Conservation (phyloP, 2,329 filamentous ascomycete species). For the Aspergillus cejpii region DNA sequence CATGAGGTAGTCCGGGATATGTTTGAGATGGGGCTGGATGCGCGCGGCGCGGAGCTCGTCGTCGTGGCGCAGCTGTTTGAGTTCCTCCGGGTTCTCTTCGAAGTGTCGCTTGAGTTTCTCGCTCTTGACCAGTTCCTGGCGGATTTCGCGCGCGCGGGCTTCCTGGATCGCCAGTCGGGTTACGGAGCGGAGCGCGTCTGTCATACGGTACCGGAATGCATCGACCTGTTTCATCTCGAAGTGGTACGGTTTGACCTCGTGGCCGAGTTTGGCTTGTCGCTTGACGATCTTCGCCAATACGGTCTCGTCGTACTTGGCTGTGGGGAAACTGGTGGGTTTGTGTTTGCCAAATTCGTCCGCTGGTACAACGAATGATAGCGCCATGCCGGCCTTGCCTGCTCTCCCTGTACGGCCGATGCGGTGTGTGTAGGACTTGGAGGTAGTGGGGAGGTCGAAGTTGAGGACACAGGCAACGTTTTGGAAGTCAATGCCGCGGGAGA, state of each 20-base stretch:
- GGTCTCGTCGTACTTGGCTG: constrained; percentile 75
- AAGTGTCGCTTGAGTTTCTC: constrained; percentile 94
- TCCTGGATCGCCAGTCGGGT: constrained; percentile 86
- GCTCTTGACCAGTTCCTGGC: constrained; percentile 83
- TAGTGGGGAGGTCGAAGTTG: constrained; percentile 90
- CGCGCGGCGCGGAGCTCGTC: constrained; percentile 75
- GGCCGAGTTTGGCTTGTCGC: constrained; percentile 69
- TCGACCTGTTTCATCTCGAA: constrained; percentile 95
- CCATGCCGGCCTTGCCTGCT: constrained; percentile 86
- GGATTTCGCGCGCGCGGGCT: constrained; percentile 78
- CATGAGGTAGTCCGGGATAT: constrained; percentile 89
- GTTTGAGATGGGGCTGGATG: constrained; percentile 82
- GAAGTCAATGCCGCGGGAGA: constrained; percentile 96
- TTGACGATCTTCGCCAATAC: constrained; percentile 72
- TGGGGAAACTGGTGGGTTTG: constrained; percentile 70
- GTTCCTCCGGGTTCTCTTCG: constrained; percentile 88
- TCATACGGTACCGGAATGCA: constrained; percentile 89
- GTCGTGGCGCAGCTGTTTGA: constrained; percentile 83
- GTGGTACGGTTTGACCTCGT: constrained; percentile 80
- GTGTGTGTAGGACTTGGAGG: constrained; percentile 91
- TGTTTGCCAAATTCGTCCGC: constrained; percentile 78
- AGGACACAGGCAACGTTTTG: constrained; percentile 89
- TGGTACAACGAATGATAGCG: constrained; percentile 89
- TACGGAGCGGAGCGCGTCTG: constrained; percentile 82
- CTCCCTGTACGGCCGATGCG: constrained; percentile 89